phyloP scores from a whole-genome alignment of 2,329 filamentous ascomycete genomes.

The Fusarium subtropicale region DNA sequence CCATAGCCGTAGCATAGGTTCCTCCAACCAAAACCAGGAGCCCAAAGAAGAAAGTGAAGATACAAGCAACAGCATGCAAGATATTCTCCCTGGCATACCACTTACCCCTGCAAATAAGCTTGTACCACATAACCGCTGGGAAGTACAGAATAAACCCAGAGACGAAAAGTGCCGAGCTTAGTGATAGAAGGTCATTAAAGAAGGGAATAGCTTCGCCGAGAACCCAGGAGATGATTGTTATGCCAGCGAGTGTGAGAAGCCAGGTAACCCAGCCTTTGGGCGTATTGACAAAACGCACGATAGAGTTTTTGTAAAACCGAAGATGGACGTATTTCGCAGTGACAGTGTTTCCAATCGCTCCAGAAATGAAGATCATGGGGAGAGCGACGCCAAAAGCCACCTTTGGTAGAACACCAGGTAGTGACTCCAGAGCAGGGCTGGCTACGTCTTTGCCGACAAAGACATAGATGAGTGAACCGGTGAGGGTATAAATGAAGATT shows the following conservation, averaged over 20 bases:
- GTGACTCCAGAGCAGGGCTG: conserved; percentile 73
- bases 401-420: conserved; percentile 61
- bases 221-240: conserved; percentile 60
- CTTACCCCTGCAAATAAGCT: conserved; percentile 49
- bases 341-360: conserved; percentile 67
- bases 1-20: conserved; percentile 32
- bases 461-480: conserved; percentile 72
- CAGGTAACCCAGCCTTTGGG: conserved; percentile 59
- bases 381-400: conserved; percentile 60
- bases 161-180: conserved; percentile 60
- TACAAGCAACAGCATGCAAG: conserved; percentile 12
- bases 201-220: conserved; percentile 76
- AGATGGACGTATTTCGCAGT: conserved; percentile 54
- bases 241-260: conserved; percentile 64
- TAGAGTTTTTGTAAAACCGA: conserved; percentile 39
- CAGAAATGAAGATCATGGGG: conserved; percentile 76
- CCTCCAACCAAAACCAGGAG: conserved; percentile 28
- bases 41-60: conserved; percentile 33
- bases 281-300: conserved; percentile 42
- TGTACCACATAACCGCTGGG: conserved; percentile 56
- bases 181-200: conserved; percentile 72
- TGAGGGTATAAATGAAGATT: conserved; percentile 70
- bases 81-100: conserved; percentile 38
- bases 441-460: conserved; percentile 70
- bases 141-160: conserved; percentile 55